Evolutionary conservation across 352 stramenopile genomes (phyloP).

Genomic region (Thalassiosira ordinaria): DNA sequence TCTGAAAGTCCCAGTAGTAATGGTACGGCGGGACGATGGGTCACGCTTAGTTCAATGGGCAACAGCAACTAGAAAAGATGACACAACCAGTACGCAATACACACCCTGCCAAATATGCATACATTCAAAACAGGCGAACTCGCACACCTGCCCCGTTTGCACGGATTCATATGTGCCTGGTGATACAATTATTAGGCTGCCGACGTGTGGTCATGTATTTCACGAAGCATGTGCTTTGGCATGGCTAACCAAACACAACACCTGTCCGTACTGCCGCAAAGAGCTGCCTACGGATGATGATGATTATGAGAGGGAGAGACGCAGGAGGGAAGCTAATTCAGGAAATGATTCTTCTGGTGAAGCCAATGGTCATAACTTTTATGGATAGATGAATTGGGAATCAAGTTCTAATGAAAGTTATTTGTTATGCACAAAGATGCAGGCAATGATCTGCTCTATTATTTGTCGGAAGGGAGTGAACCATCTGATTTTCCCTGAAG

Average conservation of each 20-base stretch:
- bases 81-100: constrained; percentile 10
- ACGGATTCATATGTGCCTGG: constrained; percentile 56
- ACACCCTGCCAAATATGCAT: constrained; percentile 40
- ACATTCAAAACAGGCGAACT: constrained; percentile 32
- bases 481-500: constrained; percentile 67
- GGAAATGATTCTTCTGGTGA: constrained; percentile 1
- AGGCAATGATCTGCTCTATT: background rate
- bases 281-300: constrained; percentile 87
- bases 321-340: constrained; percentile 26
- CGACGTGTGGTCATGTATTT: constrained; percentile 79
- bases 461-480: constrained; percentile 10
- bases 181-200: constrained; percentile 71
- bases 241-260: constrained; percentile 87
- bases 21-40: constrained; percentile 70
- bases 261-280: constrained; percentile 86
- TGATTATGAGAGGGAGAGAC: constrained; percentile 81
- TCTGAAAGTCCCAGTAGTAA: constrained; percentile 74
- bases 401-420: constrained; percentile 5
- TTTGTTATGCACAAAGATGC: background rate
- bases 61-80: constrained; percentile 2
- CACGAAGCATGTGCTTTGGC: constrained; percentile 75
- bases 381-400: constrained; percentile 10
- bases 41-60: constrained; percentile 32
- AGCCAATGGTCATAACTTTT: constrained; percentile 11
- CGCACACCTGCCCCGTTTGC: constrained; percentile 55